These are phyloP conservation scores for Amanita exitialis DNA, from an alignment of 768 basidiomycete species.

Conservation along the genomic window DNA sequence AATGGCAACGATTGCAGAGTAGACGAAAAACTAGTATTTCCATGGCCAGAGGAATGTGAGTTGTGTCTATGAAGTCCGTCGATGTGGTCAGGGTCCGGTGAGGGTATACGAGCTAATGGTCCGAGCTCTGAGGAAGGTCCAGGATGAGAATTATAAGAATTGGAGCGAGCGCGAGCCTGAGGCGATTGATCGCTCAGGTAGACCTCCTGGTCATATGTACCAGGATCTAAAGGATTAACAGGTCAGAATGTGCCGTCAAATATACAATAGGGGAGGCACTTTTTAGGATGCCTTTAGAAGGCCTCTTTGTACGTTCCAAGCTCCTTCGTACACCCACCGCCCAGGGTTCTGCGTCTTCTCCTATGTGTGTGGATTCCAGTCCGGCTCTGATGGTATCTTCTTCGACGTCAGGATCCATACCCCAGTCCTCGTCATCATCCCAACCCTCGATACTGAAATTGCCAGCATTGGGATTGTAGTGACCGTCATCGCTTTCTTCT, in stretches of 20 bases:
- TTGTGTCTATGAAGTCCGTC: slow-evolving; percentile 74
- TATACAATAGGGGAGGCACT: slow-evolving; percentile 34
- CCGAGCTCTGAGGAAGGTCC: slow-evolving; percentile 44
- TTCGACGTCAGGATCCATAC: slow-evolving; percentile 48
- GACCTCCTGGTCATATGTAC: slow-evolving; percentile 53
- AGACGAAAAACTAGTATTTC: slow-evolving; percentile 25
- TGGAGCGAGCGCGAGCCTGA: slow-evolving; percentile 58
- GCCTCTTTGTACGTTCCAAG: slow-evolving; percentile 53
- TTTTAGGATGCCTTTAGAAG: slow-evolving; percentile 85
- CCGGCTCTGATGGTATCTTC: slow-evolving; percentile 70
- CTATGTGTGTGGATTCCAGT: slow-evolving; percentile 37
- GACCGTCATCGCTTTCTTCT: slow-evolving; percentile 45
- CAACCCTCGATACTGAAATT: slow-evolving; percentile 51
- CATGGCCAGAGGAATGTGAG: slow-evolving; percentile 40
- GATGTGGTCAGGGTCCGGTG: slow-evolving; percentile 78
- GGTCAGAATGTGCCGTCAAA: slow-evolving; percentile 2
- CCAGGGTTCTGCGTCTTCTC: slow-evolving; percentile 68
- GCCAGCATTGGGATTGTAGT: slow-evolving; percentile 27
- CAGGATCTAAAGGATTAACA: slow-evolving; percentile 40
- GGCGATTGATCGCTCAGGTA: slow-evolving; percentile 38
- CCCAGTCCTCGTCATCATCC: slow-evolving; percentile 78
- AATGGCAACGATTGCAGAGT: slow-evolving; percentile 57
- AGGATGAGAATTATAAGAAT: slow-evolving; percentile 65
- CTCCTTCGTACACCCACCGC: slow-evolving; percentile 65
- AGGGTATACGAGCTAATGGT: slow-evolving; percentile 73